Percentiles rank a stretch among this genome's conserved stretches.
Conservation (phyloP, 192 early-diverging fungal genomes). For the Coemansia sp. region DNA sequence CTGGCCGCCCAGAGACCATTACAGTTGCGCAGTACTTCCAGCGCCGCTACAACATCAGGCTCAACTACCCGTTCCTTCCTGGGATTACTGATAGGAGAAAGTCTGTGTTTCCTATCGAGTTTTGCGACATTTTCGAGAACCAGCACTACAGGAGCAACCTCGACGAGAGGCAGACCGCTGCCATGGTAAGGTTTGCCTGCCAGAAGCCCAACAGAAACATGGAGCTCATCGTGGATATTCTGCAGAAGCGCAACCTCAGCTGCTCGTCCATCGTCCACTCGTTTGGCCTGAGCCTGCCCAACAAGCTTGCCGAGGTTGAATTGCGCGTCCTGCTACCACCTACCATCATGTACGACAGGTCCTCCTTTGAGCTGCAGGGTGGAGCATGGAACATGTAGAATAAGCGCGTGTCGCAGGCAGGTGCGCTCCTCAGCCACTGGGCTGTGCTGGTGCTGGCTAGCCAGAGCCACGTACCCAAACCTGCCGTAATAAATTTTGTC, state of each 20-base stretch:
- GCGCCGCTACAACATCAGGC: conserved; percentile 63
- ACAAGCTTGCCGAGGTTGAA: conserved; percentile 65
- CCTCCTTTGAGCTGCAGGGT: conserved; percentile 54
- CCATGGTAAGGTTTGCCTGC: conserved; percentile 94
- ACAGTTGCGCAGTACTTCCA: conserved; percentile 79
- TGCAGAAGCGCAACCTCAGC: conserved; percentile 61
- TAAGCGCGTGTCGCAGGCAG: conserved; percentile 67
- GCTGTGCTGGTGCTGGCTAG: conserved; percentile 73
- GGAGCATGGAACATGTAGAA: conserved; percentile 90
- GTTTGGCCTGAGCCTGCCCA: conserved; percentile 71
- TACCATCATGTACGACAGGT: conserved; percentile 63
- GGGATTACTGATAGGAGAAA: conserved; percentile 70
- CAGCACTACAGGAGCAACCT: conserved; percentile 82
- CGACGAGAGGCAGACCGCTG: conserved; percentile 80
- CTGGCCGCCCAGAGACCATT: conserved; percentile 54
- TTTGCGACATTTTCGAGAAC: conserved; percentile 78
- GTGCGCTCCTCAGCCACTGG: conserved; percentile 74
- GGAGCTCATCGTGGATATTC: conserved; percentile 72
- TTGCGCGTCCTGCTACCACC: conserved; percentile 80
- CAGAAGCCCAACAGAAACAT: conserved; percentile 76
- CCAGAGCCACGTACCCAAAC: conserved; percentile 52
- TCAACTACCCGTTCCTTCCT: conserved; percentile 79
- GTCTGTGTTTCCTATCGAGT: conserved; percentile 82
- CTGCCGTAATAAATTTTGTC: conserved; percentile 70
- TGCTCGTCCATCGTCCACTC: conserved; percentile 71